Evolutionary conservation across 1,139 yeast genomes (phyloP).

Genomic region (Sugiyamaella xylanicola): DNA sequence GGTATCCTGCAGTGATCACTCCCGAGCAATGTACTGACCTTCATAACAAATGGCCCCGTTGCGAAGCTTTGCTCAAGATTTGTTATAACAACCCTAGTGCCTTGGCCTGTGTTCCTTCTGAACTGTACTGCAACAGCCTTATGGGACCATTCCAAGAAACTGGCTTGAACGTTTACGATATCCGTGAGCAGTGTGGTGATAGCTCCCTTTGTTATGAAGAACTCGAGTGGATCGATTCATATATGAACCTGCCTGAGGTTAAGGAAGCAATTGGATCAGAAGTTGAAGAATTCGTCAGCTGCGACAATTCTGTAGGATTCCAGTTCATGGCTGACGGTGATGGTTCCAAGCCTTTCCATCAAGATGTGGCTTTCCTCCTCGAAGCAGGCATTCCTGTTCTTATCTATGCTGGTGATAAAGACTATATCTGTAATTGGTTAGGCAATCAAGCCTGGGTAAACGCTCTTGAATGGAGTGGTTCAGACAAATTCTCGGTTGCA

Average conservation of each 20-base stretch:
- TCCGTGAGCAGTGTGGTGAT: slow-evolving; percentile 80
- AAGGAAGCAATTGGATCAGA: slow-evolving; percentile 90
- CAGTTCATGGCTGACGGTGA: slow-evolving; percentile 82
- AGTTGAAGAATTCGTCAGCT: slow-evolving; percentile 77
- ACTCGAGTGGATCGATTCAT: slow-evolving; percentile 64
- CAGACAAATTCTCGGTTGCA: slow-evolving; percentile 41
- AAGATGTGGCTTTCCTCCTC: slow-evolving; percentile 58
- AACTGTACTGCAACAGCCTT: slow-evolving; percentile 86
- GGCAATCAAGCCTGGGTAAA: slow-evolving; percentile 83
- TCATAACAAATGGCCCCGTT: slow-evolving; percentile 75
- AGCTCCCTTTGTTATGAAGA: slow-evolving; percentile 72
- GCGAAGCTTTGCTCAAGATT: slow-evolving; percentile 72
- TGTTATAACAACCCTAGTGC: slow-evolving; percentile 80
- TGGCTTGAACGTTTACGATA: slow-evolving; percentile 92
- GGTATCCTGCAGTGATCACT: slow-evolving; percentile 75
- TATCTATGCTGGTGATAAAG: slow-evolving; percentile 86
- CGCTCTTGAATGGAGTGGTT: slow-evolving; percentile 60
- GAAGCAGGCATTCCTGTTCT: slow-evolving; percentile 76
- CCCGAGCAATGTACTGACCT: slow-evolving; percentile 81
- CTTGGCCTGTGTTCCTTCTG: slow-evolving; percentile 92
- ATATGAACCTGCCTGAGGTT: slow-evolving; percentile 68
- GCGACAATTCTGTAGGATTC: slow-evolving; percentile 53
- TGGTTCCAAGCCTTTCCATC: slow-evolving; percentile 63
- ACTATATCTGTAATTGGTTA: slow-evolving; percentile 87
- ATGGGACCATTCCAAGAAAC: slow-evolving; percentile 87